These are phyloP conservation scores for Rhizoclosmatium globosum DNA, from an alignment of 192 early-diverging fungal genomes.

Conservation along the genomic window DNA sequence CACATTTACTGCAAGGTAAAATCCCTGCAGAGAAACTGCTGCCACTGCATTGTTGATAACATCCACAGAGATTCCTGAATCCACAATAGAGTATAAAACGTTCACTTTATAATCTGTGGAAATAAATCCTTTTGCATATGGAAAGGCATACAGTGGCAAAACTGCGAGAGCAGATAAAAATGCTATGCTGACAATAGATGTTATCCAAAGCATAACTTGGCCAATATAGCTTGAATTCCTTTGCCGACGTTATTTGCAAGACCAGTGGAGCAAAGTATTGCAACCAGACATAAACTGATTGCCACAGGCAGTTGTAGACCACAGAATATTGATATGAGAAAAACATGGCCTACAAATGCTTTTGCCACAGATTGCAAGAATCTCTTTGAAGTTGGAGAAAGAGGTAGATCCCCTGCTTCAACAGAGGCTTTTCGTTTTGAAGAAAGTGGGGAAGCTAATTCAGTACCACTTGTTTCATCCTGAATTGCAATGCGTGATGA, in stretches of 20 bases:
- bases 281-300: conserved; percentile 2
- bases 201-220: conserved; percentile 12
- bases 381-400: neutral
- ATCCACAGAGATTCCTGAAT: neutral
- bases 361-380: neutral
- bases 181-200: conserved; percentile 12
- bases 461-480: neutral
- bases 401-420: neutral
- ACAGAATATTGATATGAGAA: conserved; percentile 14
- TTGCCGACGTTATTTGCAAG: conserved; percentile 16
- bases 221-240: neutral
- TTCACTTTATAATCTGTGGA: neutral
- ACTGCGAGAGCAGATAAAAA: neutral
- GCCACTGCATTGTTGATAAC: neutral
- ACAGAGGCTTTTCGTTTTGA: neutral
- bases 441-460: neutral
- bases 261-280: neutral
- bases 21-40: conserved; percentile 12
- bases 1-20: conserved; percentile 9
- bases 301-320: neutral
- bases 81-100: neutral
- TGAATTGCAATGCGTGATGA: neutral
- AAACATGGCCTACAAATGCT: neutral
- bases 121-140: conserved; percentile 2
- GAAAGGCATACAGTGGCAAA: conserved; percentile 22